Percentiles rank a stretch among this genome's conserved stretches.
These are phyloP conservation scores for Neurospora sp. DNA, from an alignment of 495 filamentous ascomycete species.

Conservation along the genomic window DNA sequence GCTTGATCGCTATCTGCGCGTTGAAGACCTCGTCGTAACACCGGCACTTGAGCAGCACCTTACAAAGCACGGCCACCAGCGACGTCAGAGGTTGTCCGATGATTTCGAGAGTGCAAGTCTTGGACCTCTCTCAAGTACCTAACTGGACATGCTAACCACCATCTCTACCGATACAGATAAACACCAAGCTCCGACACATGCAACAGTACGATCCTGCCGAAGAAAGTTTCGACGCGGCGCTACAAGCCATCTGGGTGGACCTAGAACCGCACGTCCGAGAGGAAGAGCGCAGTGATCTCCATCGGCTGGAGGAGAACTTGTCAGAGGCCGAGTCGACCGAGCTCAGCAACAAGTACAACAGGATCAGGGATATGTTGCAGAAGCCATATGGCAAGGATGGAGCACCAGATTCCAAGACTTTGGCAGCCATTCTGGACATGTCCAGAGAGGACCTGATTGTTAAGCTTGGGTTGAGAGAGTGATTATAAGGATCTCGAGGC, in stretches of 20 bases:
- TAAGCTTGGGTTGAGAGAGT: slow-evolving; percentile 9
- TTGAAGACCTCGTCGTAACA: slow-evolving; percentile 20
- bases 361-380: slow-evolving; percentile 19
- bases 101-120: slow-evolving; percentile 19
- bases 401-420: slow-evolving; percentile 9
- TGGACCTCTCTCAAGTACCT: background rate
- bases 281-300: slow-evolving; percentile 14
- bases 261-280: slow-evolving; percentile 22
- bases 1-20: slow-evolving; percentile 16
- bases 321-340: slow-evolving; percentile 12
- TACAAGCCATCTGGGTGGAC: slow-evolving; percentile 21
- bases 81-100: slow-evolving; percentile 12
- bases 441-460: slow-evolving; percentile 17
- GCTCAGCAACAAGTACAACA: slow-evolving; percentile 16
- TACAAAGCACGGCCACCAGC: slow-evolving; percentile 6
- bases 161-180: slow-evolving; percentile 9
- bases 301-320: slow-evolving; percentile 13
- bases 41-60: slow-evolving; percentile 18
- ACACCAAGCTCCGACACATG: slow-evolving; percentile 19
- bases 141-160: background rate
- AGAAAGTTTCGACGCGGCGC: slow-evolving; percentile 13
- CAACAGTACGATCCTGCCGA: slow-evolving; percentile 8
- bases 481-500: background rate
- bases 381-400: slow-evolving; percentile 18
- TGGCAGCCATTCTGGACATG: slow-evolving; percentile 17